Percentiles rank a stretch among this genome's conserved stretches.
phyloP scores from a whole-genome alignment of 2,329 filamentous ascomycete species.

The Fusarium bulbicola region DNA sequence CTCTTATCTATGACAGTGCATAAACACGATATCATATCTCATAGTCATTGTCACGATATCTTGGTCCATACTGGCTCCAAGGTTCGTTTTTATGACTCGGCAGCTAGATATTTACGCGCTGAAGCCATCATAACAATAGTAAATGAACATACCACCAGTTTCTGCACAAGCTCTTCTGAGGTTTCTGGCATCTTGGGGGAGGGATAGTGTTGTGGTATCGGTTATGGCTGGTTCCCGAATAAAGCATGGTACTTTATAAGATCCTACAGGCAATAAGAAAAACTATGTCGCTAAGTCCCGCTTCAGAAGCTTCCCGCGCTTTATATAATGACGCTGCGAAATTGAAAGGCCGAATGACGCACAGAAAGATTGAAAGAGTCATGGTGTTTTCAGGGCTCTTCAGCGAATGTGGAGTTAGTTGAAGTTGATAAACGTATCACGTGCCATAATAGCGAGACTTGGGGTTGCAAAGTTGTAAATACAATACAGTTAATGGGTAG shows the following conservation, averaged over 20 bases:
- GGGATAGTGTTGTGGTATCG: slow-evolving; percentile 20
- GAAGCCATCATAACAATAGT: neutral
- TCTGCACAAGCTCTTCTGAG: slow-evolving; percentile 38
- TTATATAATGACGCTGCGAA: slow-evolving; percentile 4
- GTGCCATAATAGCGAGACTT: slow-evolving; percentile 3
- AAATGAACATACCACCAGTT: slow-evolving; percentile 43
- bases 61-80: neutral
- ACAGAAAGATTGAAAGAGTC: slow-evolving; percentile 21
- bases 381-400: slow-evolving; percentile 23
- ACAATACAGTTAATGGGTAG: neutral
- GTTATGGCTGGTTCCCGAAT: slow-evolving; percentile 20
- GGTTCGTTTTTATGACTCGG: neutral
- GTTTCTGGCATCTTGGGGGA: slow-evolving; percentile 37
- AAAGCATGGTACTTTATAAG: slow-evolving; percentile 33
- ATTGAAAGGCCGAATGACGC: slow-evolving; percentile 25
- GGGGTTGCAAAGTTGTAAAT: neutral
- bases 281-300: neutral
- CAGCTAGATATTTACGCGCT: neutral
- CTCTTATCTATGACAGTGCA: neutral
- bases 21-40: neutral
- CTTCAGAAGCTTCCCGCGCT: neutral
- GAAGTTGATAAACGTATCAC: slow-evolving; percentile 21
- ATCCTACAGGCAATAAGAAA: neutral
- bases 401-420: slow-evolving; percentile 19
- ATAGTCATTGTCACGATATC: neutral